Conservation (phyloP, 805 yeast genomes). For the Yamadazyma olivae region DNA sequence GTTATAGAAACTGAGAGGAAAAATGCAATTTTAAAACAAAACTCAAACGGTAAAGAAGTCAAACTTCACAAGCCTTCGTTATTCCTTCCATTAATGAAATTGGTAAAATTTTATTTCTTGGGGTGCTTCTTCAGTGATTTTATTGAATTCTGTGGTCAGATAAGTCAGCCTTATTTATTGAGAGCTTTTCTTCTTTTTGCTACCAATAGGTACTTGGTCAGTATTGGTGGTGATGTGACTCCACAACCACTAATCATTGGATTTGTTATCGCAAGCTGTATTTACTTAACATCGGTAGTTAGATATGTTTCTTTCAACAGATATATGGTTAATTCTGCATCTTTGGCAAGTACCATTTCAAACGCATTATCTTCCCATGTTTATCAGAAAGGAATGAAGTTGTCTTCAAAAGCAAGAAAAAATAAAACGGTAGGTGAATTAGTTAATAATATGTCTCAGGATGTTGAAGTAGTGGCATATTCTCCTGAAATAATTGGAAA, state of each 20-base stretch:
- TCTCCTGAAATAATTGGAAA: slow-evolving; percentile 17
- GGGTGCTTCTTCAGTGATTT: slow-evolving; percentile 8
- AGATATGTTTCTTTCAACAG: slow-evolving; percentile 23
- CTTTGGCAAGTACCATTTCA: slow-evolving; percentile 15
- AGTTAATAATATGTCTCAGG: slow-evolving; percentile 30
- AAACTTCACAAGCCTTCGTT: slow-evolving; percentile 15
- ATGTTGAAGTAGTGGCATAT: slow-evolving; percentile 16
- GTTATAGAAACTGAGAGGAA: slow-evolving; percentile 12
- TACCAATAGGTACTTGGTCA: slow-evolving; percentile 5
- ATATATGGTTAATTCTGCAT: slow-evolving; percentile 12
- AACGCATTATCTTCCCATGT: slow-evolving; percentile 22
- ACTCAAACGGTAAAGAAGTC: slow-evolving; percentile 9
- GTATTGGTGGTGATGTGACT: background rate
- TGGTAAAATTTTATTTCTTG: slow-evolving; percentile 3
- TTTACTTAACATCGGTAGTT: slow-evolving; percentile 23
- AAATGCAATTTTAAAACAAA: slow-evolving; percentile 8
- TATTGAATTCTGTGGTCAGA: slow-evolving; percentile 11
- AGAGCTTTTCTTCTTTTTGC: slow-evolving; percentile 13
- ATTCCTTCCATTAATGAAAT: slow-evolving; percentile 4
- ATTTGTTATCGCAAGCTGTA: slow-evolving; percentile 18
- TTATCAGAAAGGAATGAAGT: slow-evolving; percentile 25
- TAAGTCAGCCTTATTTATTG: slow-evolving; percentile 13
- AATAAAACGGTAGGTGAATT: slow-evolving; percentile 32
- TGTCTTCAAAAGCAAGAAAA: slow-evolving; percentile 30
- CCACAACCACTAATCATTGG: slow-evolving; percentile 26